phyloP scores from a whole-genome alignment of 2,329 filamentous ascomycete genomes.

The Decorospora gaudefroyi region DNA sequence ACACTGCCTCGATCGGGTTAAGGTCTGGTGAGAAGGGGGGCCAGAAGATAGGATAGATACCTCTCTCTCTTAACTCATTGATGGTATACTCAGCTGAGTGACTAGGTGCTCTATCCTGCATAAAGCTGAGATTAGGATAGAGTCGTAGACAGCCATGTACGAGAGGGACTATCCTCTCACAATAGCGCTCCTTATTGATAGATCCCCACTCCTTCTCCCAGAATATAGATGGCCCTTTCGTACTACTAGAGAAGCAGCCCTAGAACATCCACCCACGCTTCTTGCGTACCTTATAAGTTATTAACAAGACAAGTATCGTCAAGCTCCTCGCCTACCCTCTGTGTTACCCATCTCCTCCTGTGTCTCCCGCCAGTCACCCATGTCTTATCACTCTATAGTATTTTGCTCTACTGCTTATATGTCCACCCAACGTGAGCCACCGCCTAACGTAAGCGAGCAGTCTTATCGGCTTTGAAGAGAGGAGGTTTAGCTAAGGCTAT shows the following conservation, averaged over 20 bases:
- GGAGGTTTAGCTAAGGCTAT: slow-evolving; percentile 7
- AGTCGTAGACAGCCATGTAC: slow-evolving; percentile 8
- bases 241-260: slow-evolving; percentile 28
- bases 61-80: slow-evolving; percentile 2
- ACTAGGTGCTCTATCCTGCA: slow-evolving; percentile 15
- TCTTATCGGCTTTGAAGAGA: slow-evolving; percentile 2
- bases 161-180: slow-evolving; percentile 16
- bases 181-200: slow-evolving; percentile 31
- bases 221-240: slow-evolving; percentile 34
- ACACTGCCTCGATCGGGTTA: slow-evolving; percentile 12
- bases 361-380: too few relatives aligned
- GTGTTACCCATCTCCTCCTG: too few relatives aligned
- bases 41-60: slow-evolving; percentile 10
- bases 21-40: slow-evolving; percentile 10
- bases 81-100: slow-evolving; percentile 1
- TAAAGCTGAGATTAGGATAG: slow-evolving; percentile 9
- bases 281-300: too few relatives aligned
- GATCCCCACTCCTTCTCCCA: slow-evolving; percentile 41
- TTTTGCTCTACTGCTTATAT: slow-evolving; percentile 2
- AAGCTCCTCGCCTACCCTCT: too few relatives aligned
- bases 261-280: slow-evolving; percentile 6
- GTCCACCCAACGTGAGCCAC: slow-evolving; percentile 6
- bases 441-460: slow-evolving; percentile 3
- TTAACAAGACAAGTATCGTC: too few relatives aligned
- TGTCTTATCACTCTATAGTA: too few relatives aligned